Conservation (phyloP, 2,329 filamentous ascomycete species). For the Hypoxylon sp. region DNA sequence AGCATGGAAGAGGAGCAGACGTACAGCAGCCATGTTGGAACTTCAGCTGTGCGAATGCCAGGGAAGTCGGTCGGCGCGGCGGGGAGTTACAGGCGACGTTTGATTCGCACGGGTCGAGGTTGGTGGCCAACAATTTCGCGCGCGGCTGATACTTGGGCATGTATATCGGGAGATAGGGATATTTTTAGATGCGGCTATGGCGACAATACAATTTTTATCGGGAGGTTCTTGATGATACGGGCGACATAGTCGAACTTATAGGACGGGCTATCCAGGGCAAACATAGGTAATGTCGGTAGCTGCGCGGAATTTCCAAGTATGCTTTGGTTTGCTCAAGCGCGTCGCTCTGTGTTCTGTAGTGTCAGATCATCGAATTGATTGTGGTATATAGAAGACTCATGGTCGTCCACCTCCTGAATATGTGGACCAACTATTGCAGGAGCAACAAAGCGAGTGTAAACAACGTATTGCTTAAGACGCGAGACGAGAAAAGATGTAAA, state of each 20-base stretch:
- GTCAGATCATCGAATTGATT: conserved; percentile 44
- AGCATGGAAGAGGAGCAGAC: conserved; percentile 45
- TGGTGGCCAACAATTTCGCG: conserved; percentile 32
- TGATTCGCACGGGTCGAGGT: conserved; percentile 41
- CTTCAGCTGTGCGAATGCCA: conserved; percentile 32
- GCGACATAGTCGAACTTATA: conserved; percentile 52
- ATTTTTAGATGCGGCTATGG: conserved; percentile 37
- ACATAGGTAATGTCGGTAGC: conserved; percentile 46
- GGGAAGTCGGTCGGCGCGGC: conserved; percentile 29
- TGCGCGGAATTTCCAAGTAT: conserved; percentile 31
- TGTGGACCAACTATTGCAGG: conserved; percentile 11
- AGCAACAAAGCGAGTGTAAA: conserved; percentile 35
- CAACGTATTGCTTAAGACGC: conserved; percentile 23
- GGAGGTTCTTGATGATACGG: conserved; percentile 45
- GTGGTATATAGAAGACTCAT: conserved; percentile 37
- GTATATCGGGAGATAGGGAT: conserved; percentile 37
- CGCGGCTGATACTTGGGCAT: conserved; percentile 42
- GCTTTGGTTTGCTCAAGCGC: conserved; percentile 34
- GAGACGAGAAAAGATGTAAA: conserved; percentile 12
- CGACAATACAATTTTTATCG: conserved; percentile 48
- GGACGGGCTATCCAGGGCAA: conserved; percentile 39
- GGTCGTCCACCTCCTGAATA: conserved; percentile 27
- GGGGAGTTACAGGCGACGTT: conserved; percentile 20
- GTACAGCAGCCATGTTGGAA: conserved; percentile 59
- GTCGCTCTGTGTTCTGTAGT: conserved; percentile 38